Conservation (phyloP, 2,329 filamentous ascomycete species). For the Sporothrix globosa region DNA sequence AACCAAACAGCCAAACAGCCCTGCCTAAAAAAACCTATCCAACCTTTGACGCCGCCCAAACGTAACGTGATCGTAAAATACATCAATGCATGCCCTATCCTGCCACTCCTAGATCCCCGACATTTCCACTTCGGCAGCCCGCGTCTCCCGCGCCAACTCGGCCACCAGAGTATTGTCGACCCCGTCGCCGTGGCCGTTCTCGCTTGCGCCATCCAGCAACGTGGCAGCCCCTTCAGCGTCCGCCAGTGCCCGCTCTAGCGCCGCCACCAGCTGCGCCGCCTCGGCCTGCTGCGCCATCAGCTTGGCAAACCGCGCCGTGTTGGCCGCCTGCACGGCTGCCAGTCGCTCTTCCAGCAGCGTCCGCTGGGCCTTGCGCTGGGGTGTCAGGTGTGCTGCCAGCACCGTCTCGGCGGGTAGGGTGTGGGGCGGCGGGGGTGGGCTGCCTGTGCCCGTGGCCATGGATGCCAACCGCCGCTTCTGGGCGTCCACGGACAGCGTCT, state of each 20-base stretch:
- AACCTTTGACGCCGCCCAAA: not conserved
- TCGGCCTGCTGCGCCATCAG: conserved; percentile 59
- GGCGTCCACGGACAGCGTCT: conserved; percentile 58
- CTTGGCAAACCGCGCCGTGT: conserved; percentile 57
- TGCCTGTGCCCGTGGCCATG: not conserved
- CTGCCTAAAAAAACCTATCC: not conserved
- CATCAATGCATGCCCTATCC: not conserved
- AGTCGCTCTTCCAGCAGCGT: conserved; percentile 61
- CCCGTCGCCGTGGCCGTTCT: not conserved
- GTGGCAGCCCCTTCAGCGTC: conserved; percentile 60
- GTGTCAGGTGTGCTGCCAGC: conserved; percentile 58
- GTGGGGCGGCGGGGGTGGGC: conserved; percentile 49
- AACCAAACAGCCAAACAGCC: not conserved
- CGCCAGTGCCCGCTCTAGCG: conserved; percentile 55
- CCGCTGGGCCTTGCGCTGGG: conserved; percentile 57
- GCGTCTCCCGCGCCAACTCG: conserved; percentile 56
- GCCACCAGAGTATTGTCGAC: conserved; percentile 45
- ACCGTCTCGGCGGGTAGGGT: conserved; percentile 57
- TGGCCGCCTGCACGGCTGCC: conserved; percentile 60
- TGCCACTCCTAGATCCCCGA: conserved; percentile 26
- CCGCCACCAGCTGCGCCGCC: conserved; percentile 54
- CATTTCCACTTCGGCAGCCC: conserved; percentile 51
- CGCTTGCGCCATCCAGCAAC: conserved; percentile 47
- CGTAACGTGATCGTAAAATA: not conserved
- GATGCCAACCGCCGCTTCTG: conserved; percentile 45